Base-by-base conservation (phyloP, 768 basidiomycete genomes). In the Suillus ampliporus region DNA sequence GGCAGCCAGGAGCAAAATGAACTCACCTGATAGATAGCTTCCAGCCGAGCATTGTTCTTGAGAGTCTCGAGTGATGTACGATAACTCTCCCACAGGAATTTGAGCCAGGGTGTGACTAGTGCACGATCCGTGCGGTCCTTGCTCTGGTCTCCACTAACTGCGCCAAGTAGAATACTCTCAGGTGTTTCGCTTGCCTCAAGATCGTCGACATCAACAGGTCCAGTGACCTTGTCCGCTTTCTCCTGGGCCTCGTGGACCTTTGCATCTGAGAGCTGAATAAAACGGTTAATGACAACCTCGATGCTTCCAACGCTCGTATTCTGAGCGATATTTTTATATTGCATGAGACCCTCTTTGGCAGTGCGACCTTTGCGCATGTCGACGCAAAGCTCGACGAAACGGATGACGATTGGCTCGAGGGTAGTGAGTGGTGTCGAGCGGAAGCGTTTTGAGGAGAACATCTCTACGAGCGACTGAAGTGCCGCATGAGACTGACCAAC, bases 61-160 rank as follows among this genome's bases (percentile, higher is more conserved):
- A 98, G 83, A 3, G 95, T 95, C 80, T 99, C 97, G 46, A 99
- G 81, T 1, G 92, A 94, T 21, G 94, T 97, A 61, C 97, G 89
- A 74, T 98, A 98, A 68, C 93, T 94, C 82, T 99, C 97, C 95
- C 96, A 99, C n/a, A 95, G 84, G 77, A 98, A 97, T 73, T 96
- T 95, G 72, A 99, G 90, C 90, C 95, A 97, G 0, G 97, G 97
- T 0, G 95, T 97, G 66, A 99, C 95, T 57, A 99, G 84, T 8
- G 95, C 92, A 51, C 97, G 81, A 78, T 99, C 96, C 35, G 95
- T 97, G 68, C 97, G 82, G 77, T 98, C 96, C 80, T 92, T 92
- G 80, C 85, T 95, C 78, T 95, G 92, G 58, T 95, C 94, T 41
- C 86, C 87, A 69, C 91, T 90, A 64, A 99, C 94, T 15, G 94